Evolutionary conservation across 176 grass and related monocot species (phyloP).

Genomic region (Oryza rufipogon): DNA sequence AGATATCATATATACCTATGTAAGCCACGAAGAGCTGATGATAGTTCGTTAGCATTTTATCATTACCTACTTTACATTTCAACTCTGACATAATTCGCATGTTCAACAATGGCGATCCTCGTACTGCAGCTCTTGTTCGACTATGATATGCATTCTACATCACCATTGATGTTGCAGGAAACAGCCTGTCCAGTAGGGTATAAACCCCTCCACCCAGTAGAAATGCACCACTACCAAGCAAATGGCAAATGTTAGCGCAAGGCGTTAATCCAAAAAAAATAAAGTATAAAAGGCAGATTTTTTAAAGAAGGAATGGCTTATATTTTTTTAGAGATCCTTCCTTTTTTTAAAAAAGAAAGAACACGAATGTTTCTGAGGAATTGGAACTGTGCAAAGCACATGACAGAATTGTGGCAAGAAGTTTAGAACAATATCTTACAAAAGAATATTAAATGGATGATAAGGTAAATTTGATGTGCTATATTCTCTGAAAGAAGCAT

Average conservation of each 20-base stretch:
- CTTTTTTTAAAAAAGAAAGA: not conserved
- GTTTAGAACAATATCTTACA: not conserved
- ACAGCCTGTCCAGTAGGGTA: conserved; percentile 78
- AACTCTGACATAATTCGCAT: not conserved
- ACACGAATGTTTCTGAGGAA: not conserved
- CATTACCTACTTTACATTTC: conserved; percentile 26
- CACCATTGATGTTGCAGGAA: conserved; percentile 77
- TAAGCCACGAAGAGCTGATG: not conserved
- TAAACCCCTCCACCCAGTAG: conserved; percentile 85
- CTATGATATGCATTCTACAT: conserved; percentile 69
- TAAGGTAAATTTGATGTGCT: too few species aligned
- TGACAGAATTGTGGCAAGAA: not conserved
- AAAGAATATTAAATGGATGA: not conserved
- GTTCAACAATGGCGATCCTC: not conserved
- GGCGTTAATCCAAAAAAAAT: not conserved
- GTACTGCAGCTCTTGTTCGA: conserved; percentile 19
- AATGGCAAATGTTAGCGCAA: conserved; percentile 2
- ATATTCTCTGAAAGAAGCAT: too few species aligned
- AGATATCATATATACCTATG: not conserved
- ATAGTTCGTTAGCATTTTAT: not conserved
- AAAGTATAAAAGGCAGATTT: not conserved
- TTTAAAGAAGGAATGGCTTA: not conserved
- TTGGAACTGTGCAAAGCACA: not conserved
- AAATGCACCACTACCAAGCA: conserved; percentile 72
- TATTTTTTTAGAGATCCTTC: not conserved